Evolutionary conservation across 2,329 filamentous ascomycete genomes (phyloP), one percentile per base, ranked within the genome.

Genomic region (Aotearoamyces nothofagi): DNA sequence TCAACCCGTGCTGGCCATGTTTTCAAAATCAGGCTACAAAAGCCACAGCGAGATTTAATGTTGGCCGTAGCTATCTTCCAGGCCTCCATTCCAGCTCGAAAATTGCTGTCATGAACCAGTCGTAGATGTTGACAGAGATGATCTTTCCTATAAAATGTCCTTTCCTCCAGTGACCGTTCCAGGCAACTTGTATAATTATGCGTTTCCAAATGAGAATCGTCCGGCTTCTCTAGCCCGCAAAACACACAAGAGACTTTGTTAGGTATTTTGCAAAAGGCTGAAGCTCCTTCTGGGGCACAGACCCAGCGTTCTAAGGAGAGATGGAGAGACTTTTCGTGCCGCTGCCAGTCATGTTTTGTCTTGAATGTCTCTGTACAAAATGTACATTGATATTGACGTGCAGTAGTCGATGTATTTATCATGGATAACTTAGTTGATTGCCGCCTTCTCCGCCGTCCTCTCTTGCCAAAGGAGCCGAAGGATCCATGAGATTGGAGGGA

Each of bases 351-450:
- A 41, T 77, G 69, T 46, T 77, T 77, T 3, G 70, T 75, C 39
- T 69, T 58, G 50, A 76, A 77, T 0, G 68, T 72, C 38, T 76
- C 69, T 5, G 71, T 75, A 47, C 71, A 77, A 56, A 77, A 77
- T 36, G 71, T 77, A 48, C 71, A 77, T 48, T 76, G 70, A 49
- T 42, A 50, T 60, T 60, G 24, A 57, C 61, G 16, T 57, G 31
- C 22, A 58, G 16, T 62, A 54, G 39, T 43, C 46, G 38, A 53
- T 47, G 42, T 58, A 51, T 34, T 57, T 38, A 29, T 59, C 40
- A 19, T 65, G 57, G 63, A 72, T 16, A 41, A 34, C 22, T 46
- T 49, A 4, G 44, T 31, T 15, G 42, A 38, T 32, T 43, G 39
- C 15, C 43, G 40, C 27, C 46, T 41, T 8, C 45, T 36, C 25